Conservation (phyloP, 225 moss, liverwort and hornwort genomes). For the Physcomitrium patens region DNA sequence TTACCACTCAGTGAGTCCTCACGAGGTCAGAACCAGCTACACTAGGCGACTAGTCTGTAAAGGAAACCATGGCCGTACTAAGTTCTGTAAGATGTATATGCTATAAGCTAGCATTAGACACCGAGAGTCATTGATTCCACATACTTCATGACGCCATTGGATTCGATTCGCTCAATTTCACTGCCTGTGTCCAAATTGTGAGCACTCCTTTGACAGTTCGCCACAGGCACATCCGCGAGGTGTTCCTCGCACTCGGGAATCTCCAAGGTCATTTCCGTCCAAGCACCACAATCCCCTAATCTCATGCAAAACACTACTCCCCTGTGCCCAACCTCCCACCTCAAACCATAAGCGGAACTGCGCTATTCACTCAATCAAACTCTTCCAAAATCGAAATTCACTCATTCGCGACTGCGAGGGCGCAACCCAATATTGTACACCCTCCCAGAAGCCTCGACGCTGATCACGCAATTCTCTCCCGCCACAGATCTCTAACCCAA, state of each 20-base stretch:
- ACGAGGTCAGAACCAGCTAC: no score
- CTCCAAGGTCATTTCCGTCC: constrained; percentile 27
- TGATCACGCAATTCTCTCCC: not conserved
- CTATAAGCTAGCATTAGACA: not conserved
- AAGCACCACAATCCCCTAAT: not conserved
- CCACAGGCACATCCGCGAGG: constrained; percentile 24
- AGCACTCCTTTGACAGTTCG: not conserved
- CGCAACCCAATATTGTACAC: no score
- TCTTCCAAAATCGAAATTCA: not conserved
- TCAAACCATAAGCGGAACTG: not conserved
- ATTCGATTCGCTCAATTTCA: not conserved
- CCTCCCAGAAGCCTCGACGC: not conserved
- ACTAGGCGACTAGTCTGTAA: no score
- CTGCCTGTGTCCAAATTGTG: not conserved
- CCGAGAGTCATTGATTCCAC: not conserved
- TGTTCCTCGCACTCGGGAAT: constrained; percentile 27
- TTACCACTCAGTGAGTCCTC: no score
- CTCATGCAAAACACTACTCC: not conserved
- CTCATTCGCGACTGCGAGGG: not conserved
- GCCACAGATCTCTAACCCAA: not conserved
- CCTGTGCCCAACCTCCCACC: not conserved
- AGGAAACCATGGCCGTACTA: no score
- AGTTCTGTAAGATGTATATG: not conserved
- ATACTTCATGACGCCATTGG: constrained; percentile 22
- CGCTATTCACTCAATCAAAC: not conserved